Evolutionary conservation across 768 basidiomycete species (phyloP), one percentile per base, ranked within the genome.

Genomic region (Boletus edulis): DNA sequence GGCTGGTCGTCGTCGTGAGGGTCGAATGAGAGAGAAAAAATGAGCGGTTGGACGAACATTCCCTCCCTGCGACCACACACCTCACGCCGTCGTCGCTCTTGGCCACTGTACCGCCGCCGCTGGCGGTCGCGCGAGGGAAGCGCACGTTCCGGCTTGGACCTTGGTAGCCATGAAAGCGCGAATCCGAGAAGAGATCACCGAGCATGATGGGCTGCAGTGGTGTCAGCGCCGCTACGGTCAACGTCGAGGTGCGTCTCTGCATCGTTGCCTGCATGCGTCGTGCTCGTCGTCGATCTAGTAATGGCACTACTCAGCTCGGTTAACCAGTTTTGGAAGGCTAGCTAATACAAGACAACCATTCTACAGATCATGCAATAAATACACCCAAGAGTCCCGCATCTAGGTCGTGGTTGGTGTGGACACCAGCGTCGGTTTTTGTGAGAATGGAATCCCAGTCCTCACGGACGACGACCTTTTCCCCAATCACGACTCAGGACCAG

Each of bases 21-120:
- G 24, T 18, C 18, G 13, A 40, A 32, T 10, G n/a, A 37, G 35
- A 37, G 27, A 29, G 6, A 35, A 31, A 46, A 37, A 38, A 55
- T 24, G 51, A 59, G 51, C 13, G 18, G 15, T 18, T 24, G 32
- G 40, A 68, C 80, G 58, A 56, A 89, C 89, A 89, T 75, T 90
- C 89, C 69, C 81, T 83, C n/a, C 89, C 89, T 1, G 89, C 82
- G 12, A 91, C 85, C 2, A 83, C 87, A 70, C 86, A 89, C 62
- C 83, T 72, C 37, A 62, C 65, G 2, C 84, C 85, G 61, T 91
- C 89, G 56, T 85, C 83, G 58, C 79, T 85, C 62, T 79, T 83
- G 22, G 87, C 79, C 42, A 92, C 81, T 2, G 82, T 73, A 0
- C 87, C 87, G 34, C 86, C 85, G 46, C 89, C 87, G 54, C 68